phyloP scores from a whole-genome alignment of 1,284 basidiomycete species.

The Melampsora larici-populina region DNA sequence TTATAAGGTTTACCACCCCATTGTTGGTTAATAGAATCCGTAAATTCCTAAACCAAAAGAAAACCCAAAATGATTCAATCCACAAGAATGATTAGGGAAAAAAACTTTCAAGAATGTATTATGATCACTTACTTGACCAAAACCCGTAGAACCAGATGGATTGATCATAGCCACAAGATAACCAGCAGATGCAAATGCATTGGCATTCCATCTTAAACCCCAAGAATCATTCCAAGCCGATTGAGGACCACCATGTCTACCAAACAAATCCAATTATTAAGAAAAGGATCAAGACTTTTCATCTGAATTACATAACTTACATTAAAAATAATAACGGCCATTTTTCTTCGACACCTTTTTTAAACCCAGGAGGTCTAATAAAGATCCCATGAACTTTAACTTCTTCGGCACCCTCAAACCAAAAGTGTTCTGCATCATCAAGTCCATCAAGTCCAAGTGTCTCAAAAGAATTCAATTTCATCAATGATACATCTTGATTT shows the following conservation, averaged over 20 bases:
- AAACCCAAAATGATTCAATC: neutral
- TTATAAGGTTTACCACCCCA: conserved; percentile 48
- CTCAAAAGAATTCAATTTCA: neutral
- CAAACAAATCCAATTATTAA: neutral
- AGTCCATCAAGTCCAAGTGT: neutral
- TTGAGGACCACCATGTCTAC: conserved; percentile 50
- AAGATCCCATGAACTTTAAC: conserved; percentile 25
- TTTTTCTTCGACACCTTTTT: conserved; percentile 16
- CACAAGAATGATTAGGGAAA: no score
- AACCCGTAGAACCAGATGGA: conserved; percentile 49
- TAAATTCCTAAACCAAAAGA: conserved; percentile 40
- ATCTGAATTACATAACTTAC: conserved; percentile 42
- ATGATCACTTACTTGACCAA: conserved; percentile 45
- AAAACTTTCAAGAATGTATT: no score
- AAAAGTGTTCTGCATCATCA: conserved; percentile 29
- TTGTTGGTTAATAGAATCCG: conserved; percentile 48
- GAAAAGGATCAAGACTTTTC: neutral
- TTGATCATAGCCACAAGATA: conserved; percentile 48
- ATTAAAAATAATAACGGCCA: conserved; percentile 35
- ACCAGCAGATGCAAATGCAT: conserved; percentile 48
- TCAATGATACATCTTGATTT: neutral
- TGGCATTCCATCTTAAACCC: conserved; percentile 50
- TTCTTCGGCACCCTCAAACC: conserved; percentile 28
- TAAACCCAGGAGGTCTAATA: conserved; percentile 31
- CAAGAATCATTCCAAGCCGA: conserved; percentile 49